Evolutionary conservation across 495 filamentous ascomycete species (phyloP), one percentile per base, ranked within the genome.

Genomic region (Penicillium subrubescens): DNA sequence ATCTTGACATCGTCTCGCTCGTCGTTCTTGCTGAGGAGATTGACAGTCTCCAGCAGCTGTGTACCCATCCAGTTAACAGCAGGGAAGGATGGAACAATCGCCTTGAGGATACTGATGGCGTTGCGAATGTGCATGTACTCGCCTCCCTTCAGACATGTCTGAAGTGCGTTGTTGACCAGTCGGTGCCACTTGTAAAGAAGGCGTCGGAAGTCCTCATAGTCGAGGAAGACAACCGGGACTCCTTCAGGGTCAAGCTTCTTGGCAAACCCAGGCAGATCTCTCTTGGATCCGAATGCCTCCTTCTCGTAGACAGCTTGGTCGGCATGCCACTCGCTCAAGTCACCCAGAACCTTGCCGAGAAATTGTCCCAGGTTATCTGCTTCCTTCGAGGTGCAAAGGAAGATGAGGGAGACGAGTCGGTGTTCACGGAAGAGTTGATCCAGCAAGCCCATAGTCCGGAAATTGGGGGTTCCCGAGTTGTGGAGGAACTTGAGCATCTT

Each of bases 81-180:
- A 27, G 96, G 96, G 84, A 96, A 98, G 68, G 87, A 82, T 33
- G 90, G 86, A 35, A 89, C 83, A 43, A 96, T 82, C 8, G 86
- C 84, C 72, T 95, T 97, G 58, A 97, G 82, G n/a, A 98, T 79
- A 60, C 89, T 93, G 67, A 97, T 96, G 35, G 93, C 92, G 72
- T 99, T 99, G 14, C 92, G 87, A 71, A 98, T 97, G 73, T 97
- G 93, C 93, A 97, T 98, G 84, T 95, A 99, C 73, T 99, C 94
- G 64, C 84, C 87, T 14, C 88, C 86, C 17, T 85, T 83, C 29
- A 98, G 82, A 74, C 94, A 97, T 21, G 80, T 83, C 68, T 91
- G 91, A 48, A 99, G 75, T 2, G 93, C 92, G 19, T 75, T 81
- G 68, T 87, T 87, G 34, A 99, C 77, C 31, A 88, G 82, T 44